Base-by-base conservation (phyloP, 2,329 filamentous ascomycete species). In the Blastomyces silverae region DNA sequence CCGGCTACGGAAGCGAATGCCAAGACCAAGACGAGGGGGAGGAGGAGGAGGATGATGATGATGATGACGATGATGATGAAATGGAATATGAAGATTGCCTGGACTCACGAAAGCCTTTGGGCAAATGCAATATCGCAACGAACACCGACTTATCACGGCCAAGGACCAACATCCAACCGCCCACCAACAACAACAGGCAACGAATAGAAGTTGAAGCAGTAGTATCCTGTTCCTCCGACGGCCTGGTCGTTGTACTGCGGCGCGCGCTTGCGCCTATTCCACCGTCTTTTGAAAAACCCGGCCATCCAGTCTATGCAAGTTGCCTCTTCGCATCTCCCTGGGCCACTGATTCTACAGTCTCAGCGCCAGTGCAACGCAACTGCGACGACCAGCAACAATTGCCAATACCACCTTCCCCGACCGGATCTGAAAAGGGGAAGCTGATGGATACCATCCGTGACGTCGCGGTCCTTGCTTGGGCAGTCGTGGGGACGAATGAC, bases 221-320 rank as follows among this genome's bases (percentile, higher is more conserved):
- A n/a, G 87, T 96, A 5, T 95, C 91, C 0, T 96, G 91, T 76
- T 91, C 91, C 1, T 95, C 91, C 0, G 91, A 96, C 74, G 91
- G 91, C 0, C 80, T 96, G 0, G 90, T 95, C 2, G 90, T 95
- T 8, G 87, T 93, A 61, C 79, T 95, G 17, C 85, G 91, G 64
- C 85, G 84, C 68, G 91, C 91, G 31, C 84, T 89, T 34, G 87
- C 90, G 3, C 82, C 86, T 8, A 85, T 92, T 58, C 89, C 64
- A 81, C 82, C 66, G 59, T 69, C 63, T 50, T 66, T 10, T 80
- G 83, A 15, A 73, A 77, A 34, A 73, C 68, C 25, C 70, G 75
- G 22, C 70, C 73, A 48, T 71, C 81, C 75, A 46, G 76, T 78
- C 42, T 82, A 82, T 68, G 79, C 83, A 50, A 85, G 85, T 67